Conservation (phyloP, 345 rosid species). For the Mangifera indica region DNA sequence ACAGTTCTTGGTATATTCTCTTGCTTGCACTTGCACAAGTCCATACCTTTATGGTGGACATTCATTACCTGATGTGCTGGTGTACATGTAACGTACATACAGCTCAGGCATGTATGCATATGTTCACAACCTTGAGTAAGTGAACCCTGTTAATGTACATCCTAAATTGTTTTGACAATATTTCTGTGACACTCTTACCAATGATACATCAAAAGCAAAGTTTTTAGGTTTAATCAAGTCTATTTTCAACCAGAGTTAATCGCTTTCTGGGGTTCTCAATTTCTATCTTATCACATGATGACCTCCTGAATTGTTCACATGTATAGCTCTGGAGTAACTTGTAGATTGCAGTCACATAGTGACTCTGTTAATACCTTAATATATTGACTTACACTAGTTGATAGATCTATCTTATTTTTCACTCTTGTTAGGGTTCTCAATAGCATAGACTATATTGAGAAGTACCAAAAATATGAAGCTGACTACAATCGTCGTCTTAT, state of each 20-base stretch:
- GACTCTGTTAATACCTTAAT: background rate
- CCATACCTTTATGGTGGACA: too few species aligned
- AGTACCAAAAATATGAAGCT: constrained; percentile 56
- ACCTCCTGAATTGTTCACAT: background rate
- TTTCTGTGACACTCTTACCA: background rate
- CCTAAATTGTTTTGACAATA: background rate
- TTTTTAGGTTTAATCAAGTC: background rate
- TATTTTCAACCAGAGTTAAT: background rate
- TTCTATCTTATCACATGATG: background rate
- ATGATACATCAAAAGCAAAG: background rate
- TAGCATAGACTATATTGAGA: constrained; percentile 44
- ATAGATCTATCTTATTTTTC: background rate
- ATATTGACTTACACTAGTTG: background rate
- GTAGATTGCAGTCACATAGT: background rate
- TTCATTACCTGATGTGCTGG: too few species aligned
- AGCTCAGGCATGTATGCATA: background rate
- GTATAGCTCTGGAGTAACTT: background rate
- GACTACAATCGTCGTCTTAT: constrained; percentile 50
- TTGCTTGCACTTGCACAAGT: too few species aligned
- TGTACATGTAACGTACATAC: too few species aligned
- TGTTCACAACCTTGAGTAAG: background rate
- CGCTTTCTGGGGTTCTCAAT: background rate
- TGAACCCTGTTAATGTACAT: background rate
- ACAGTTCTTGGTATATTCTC: background rate
- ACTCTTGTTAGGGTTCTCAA: constrained; percentile 40